Evolutionary conservation across 2,329 filamentous ascomycete species (phyloP).

Genomic region (Colletotrichum sansevieriae): DNA sequence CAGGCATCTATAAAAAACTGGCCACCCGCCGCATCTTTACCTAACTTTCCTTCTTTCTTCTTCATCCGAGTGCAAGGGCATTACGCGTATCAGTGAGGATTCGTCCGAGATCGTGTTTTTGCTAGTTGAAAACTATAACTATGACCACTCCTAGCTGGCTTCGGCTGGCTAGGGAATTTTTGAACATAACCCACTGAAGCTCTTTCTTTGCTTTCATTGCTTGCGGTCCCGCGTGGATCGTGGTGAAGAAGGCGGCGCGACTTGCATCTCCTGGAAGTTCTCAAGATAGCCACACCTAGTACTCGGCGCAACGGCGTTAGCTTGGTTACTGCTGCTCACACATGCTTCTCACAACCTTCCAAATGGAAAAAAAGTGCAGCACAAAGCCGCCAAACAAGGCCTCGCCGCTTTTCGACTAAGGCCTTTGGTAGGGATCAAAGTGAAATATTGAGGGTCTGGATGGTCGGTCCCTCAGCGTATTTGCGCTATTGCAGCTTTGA

Average conservation of each 20-base stretch:
- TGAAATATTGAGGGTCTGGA: no score
- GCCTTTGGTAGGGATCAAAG: no score
- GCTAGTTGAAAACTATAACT: conserved; percentile 88
- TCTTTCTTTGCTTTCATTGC: conserved; percentile 62
- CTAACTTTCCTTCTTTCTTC: conserved; percentile 56
- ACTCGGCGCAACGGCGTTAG: no score
- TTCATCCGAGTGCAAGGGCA: conserved; percentile 78
- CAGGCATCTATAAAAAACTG: neutral
- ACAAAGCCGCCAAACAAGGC: no score
- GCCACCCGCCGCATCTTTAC: neutral
- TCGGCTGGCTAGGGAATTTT: conserved; percentile 84
- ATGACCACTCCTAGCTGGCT: conserved; percentile 81
- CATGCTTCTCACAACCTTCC: no score
- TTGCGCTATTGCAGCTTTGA: no score
- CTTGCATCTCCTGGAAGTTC: no score
- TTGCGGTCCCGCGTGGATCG: conserved; percentile 55
- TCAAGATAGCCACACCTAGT: no score
- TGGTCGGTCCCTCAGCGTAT: no score
- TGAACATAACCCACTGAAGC: conserved; percentile 59
- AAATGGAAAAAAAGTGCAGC: no score
- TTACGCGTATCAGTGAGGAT: conserved; percentile 89
- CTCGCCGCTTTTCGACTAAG: no score
- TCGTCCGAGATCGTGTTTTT: conserved; percentile 89
- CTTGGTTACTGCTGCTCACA: no score
- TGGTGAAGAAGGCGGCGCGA: conserved; percentile 62